Conservation (phyloP, 1,284 basidiomycete genomes). For the Sparassis latifolia region DNA sequence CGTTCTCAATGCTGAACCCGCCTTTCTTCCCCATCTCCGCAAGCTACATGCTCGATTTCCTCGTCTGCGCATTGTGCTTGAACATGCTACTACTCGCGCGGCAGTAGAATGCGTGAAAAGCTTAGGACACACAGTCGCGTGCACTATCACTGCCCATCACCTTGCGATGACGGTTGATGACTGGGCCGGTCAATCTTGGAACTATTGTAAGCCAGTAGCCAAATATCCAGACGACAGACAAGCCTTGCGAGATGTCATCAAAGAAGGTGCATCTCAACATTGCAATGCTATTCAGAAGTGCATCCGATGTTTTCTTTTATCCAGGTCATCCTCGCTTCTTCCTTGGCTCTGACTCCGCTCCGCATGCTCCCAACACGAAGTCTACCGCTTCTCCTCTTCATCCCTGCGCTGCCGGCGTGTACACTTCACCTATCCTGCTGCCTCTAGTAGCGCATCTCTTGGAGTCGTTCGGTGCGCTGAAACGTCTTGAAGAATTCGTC, state of each 20-base stretch:
- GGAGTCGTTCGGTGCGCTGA: constrained; percentile 82
- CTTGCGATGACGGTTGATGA: constrained; percentile 93
- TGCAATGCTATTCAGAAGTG: neutral
- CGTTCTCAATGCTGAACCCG: constrained; percentile 90
- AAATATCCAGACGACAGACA: constrained; percentile 91
- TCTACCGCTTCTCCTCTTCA: constrained; percentile 66
- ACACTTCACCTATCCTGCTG: constrained; percentile 87
- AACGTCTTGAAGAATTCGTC: constrained; percentile 75
- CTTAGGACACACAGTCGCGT: constrained; percentile 86
- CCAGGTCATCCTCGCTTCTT: constrained; percentile 93
- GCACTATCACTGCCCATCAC: constrained; percentile 97
- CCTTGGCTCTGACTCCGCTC: constrained; percentile 96
- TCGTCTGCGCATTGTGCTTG: constrained; percentile 91
- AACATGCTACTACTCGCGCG: constrained; percentile 96
- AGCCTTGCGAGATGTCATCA: constrained; percentile 80
- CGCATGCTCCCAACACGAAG: constrained; percentile 83
- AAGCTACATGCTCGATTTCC: constrained; percentile 86
- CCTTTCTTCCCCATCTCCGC: constrained; percentile 85
- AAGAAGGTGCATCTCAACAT: constrained; percentile 47
- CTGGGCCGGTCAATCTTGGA: constrained; percentile 94
- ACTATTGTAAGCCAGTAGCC: constrained; percentile 98
- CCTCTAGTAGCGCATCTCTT: constrained; percentile 82
- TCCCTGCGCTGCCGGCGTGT: constrained; percentile 89
- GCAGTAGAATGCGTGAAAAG: constrained; percentile 89
- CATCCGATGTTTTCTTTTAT: neutral